A percentile compares a stretch with the other conserved stretches of the same genome.
Conservation (phyloP, 2,329 filamentous ascomycete species). For the Xylariaceae sp. region DNA sequence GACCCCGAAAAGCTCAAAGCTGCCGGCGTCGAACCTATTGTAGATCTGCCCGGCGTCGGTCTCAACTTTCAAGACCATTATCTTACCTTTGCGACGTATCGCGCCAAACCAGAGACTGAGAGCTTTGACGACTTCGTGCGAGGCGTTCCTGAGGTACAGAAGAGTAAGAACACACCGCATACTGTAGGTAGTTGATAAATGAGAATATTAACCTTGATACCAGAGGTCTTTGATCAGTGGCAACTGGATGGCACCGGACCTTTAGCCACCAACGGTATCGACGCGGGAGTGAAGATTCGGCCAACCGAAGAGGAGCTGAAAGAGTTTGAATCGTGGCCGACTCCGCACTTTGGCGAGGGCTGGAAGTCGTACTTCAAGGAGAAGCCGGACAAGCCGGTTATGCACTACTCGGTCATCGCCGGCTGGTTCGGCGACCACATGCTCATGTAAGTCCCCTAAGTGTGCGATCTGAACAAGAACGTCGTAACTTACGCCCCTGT, state of each 20-base stretch:
- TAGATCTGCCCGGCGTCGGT: slow-evolving; percentile 71
- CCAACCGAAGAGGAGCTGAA: slow-evolving; percentile 66
- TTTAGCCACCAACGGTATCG: slow-evolving; percentile 74
- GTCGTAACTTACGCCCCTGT: slow-evolving; percentile 10
- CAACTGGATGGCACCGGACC: slow-evolving; percentile 76
- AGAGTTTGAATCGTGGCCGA: slow-evolving; percentile 70
- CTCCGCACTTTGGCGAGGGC: slow-evolving; percentile 68
- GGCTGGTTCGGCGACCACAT: slow-evolving; percentile 63
- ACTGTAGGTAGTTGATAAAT: neutral
- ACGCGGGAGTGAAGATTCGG: slow-evolving; percentile 75
- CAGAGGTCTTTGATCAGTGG: slow-evolving; percentile 72
- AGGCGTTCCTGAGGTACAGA: slow-evolving; percentile 70
- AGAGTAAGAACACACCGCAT: slow-evolving; percentile 40
- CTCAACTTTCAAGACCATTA: slow-evolving; percentile 78
- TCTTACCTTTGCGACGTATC: slow-evolving; percentile 67
- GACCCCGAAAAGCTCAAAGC: slow-evolving; percentile 69
- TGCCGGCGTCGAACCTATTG: slow-evolving; percentile 65
- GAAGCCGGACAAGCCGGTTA: slow-evolving; percentile 82
- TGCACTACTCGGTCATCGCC: slow-evolving; percentile 78
- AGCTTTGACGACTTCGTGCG: slow-evolving; percentile 79
- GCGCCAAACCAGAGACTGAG: slow-evolving; percentile 72
- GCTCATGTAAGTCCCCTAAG: slow-evolving; percentile 45
- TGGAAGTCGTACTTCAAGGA: slow-evolving; percentile 83
- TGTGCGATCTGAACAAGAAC: neutral
- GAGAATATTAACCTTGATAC: slow-evolving; percentile 8